phyloP scores from a whole-genome alignment of 371 early-diverging fungal species.

The Globomyces sp. region DNA sequence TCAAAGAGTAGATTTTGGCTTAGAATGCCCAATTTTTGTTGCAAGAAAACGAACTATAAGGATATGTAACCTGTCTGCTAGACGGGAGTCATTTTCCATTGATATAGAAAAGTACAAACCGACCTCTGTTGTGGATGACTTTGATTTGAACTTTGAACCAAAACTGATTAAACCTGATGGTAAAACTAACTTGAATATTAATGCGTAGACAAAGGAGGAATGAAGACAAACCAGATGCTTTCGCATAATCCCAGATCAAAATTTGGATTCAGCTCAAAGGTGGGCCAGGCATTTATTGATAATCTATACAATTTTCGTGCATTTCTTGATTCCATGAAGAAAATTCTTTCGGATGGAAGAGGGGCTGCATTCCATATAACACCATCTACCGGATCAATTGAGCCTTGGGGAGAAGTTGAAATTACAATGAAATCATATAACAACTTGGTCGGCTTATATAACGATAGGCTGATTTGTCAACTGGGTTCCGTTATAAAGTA shows the following conservation, averaged over 20 bases:
- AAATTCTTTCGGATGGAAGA: conserved; percentile 39
- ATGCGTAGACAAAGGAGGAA: neutral
- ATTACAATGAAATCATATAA: conserved; percentile 43
- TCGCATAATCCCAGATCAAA: conserved; percentile 10
- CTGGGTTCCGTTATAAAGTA: conserved; percentile 26
- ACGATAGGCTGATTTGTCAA: conserved; percentile 38
- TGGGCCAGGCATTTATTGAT: conserved; percentile 41
- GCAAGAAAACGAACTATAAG: conserved; percentile 28
- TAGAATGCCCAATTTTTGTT: conserved; percentile 40
- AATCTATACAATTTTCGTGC: conserved; percentile 34
- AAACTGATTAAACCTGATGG: neutral
- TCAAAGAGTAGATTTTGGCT: conserved; percentile 36
- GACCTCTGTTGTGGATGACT: neutral
- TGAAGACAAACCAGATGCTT: neutral
- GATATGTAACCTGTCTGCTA: conserved; percentile 37
- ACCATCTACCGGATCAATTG: conserved; percentile 34
- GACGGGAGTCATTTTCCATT: conserved; percentile 29
- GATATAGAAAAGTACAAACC: conserved; percentile 36
- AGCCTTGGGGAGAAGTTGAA: conserved; percentile 38
- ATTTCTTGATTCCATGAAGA: conserved; percentile 35
- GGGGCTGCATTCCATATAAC: conserved; percentile 46
- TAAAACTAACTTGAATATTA: neutral
- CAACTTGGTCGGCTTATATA: conserved; percentile 46
- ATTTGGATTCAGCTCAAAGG: conserved; percentile 42
- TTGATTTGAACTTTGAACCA: neutral